Conservation (phyloP, 768 basidiomycete genomes). For the Pleurotus eryngii region DNA sequence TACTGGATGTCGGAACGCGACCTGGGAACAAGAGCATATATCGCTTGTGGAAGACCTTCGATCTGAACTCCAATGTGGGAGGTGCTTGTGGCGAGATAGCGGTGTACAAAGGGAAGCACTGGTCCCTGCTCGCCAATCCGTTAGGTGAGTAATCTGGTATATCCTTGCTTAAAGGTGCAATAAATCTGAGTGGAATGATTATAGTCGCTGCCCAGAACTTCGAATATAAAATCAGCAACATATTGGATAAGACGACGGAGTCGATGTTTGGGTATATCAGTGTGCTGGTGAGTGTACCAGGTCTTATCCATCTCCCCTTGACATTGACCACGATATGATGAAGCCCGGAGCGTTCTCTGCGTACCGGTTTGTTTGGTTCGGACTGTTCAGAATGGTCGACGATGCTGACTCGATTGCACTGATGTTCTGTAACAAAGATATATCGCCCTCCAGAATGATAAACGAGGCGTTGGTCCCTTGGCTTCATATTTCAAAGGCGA, state of each 20-base stretch:
- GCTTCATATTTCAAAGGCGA: slow-evolving; percentile 99
- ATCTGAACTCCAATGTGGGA: slow-evolving; percentile 86
- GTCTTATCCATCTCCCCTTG: no score
- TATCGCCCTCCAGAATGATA: slow-evolving; percentile 86
- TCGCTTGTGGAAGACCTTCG: slow-evolving; percentile 93
- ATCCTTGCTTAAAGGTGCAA: not conserved
- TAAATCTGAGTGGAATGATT: not conserved
- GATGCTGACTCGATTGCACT: not conserved
- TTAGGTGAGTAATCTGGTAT: slow-evolving; percentile 48
- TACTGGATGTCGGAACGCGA: slow-evolving; percentile 92
- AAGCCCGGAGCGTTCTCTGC: slow-evolving; percentile 95
- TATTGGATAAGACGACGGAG: slow-evolving; percentile 87
- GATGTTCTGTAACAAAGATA: slow-evolving; percentile 38
- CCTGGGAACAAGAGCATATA: slow-evolving; percentile 89
- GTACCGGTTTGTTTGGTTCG: slow-evolving; percentile 52
- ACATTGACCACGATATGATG: not conserved
- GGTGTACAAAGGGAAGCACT: slow-evolving; percentile 86
- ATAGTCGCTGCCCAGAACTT: slow-evolving; percentile 93
- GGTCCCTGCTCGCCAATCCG: slow-evolving; percentile 80
- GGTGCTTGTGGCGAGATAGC: slow-evolving; percentile 98
- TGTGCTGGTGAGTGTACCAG: slow-evolving; percentile 55
- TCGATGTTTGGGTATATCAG: slow-evolving; percentile 95
- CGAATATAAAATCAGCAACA: slow-evolving; percentile 90
- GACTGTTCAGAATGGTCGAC: slow-evolving; percentile 12
- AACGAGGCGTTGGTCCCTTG: slow-evolving; percentile 77